Base-by-base conservation (phyloP, 176 grass and related monocot genomes). In the Triticum turgidum region DNA sequence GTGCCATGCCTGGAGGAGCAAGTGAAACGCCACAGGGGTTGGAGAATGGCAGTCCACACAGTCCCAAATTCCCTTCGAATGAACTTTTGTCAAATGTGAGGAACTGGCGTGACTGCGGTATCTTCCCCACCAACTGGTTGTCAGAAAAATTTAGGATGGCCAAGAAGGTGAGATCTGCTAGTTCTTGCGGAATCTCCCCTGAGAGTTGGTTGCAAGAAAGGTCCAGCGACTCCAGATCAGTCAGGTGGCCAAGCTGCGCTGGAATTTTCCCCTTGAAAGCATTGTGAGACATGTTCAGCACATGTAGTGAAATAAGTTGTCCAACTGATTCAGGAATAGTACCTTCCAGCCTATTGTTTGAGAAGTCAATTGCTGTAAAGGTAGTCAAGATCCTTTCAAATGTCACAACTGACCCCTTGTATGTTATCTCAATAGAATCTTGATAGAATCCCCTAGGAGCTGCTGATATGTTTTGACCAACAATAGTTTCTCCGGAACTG, bases 81-180 rank as follows among this genome's bases (percentile, higher is more conserved):
- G 80, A 88, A 0, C 1, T 63, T 0, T 0, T 83, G 0, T 20
- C 20, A n/a, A 88, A 83, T 37, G 73, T 79, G 0, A 5, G 65
- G 15, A 88, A 80, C 4, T 88, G 85, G 0, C 0, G 6, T 0
- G 10, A 58, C 11, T 84, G 37, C 0, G 86, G 89, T 84, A 89
- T 87, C 11, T 54, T 15, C 13, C 92, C 89, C 1, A 41, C 24
- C 21, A 91, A 67, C 7, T 78, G 69, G 11, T 93, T 93, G 38
- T 37, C 21, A 1, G 86, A 91, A 15, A 93, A 44, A 27, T 93
- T 89, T 4, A 91, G 22, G 3, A 0, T 4, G 10, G 7, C 21
- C 4, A 87, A 69, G 59, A 51, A 94, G 18, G 61, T 91, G 1
- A 94, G 77, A 0, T 80, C 12, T 27, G 86, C 76, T 1, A 91